Conservation (phyloP, 148 eudicot genomes). For the Hydrangea macrophylla region DNA sequence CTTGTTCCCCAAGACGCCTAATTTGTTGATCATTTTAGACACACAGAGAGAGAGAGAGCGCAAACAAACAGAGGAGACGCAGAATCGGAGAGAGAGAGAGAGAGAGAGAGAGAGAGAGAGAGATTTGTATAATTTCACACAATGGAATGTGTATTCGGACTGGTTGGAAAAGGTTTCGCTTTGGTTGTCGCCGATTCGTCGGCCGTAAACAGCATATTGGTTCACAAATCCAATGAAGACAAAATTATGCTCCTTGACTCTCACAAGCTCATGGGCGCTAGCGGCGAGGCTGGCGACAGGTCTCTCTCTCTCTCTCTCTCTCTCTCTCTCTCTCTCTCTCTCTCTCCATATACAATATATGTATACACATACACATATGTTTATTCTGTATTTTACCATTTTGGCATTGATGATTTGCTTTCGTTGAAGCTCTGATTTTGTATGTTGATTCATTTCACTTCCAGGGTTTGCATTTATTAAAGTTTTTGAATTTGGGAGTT, state of each 20-base stretch:
- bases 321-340: not conserved
- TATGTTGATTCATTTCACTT: no score
- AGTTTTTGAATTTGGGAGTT: no score
- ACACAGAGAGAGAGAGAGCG: no score
- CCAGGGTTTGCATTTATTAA: not conserved
- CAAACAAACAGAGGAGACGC: no score
- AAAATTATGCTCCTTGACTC: slow-evolving; percentile 83
- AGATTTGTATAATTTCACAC: slow-evolving; percentile 8
- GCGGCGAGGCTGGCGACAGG: slow-evolving; percentile 86
- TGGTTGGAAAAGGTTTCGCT: slow-evolving; percentile 72
- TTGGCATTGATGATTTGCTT: no score
- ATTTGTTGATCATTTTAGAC: no score
- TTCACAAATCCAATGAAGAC: slow-evolving; percentile 83
- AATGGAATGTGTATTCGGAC: slow-evolving; percentile 88
- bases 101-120: no score
- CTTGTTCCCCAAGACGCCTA: no score
- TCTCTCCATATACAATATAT: no score
- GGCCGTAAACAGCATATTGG: slow-evolving; percentile 73
- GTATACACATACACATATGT: no score
- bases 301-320: slow-evolving; percentile 15
- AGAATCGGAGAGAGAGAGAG: slow-evolving; percentile 9
- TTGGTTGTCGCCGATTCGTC: slow-evolving; percentile 72
- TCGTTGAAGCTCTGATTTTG: no score
- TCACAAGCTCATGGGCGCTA: slow-evolving; percentile 86
- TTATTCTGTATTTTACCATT: no score